Conservation (phyloP, 2,329 filamentous ascomycete genomes). For the Metarhizium robertsii region DNA sequence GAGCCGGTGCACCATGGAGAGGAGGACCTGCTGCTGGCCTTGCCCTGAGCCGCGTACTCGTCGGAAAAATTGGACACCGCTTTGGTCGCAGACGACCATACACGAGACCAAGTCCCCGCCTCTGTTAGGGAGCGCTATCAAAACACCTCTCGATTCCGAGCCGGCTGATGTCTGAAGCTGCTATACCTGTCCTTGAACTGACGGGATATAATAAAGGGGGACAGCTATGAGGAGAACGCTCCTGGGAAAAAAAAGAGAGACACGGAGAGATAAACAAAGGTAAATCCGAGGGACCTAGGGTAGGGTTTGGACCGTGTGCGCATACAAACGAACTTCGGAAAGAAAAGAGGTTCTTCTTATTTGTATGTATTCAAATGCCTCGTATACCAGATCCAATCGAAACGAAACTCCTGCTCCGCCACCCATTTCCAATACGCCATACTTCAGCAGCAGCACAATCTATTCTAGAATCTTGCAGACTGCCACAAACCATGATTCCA, state of each 20-base stretch:
- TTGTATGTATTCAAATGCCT: neutral
- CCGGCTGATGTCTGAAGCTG: neutral
- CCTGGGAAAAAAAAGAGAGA: neutral
- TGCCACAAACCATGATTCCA: neutral
- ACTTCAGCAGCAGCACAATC: neutral
- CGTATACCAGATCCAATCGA: neutral
- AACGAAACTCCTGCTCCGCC: neutral
- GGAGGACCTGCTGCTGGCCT: constrained; percentile 2
- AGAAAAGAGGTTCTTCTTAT: neutral
- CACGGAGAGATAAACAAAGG: neutral
- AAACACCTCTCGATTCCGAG: neutral
- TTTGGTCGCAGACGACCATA: neutral
- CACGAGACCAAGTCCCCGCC: neutral
- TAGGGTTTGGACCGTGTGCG: neutral
- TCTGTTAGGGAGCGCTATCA: neutral
- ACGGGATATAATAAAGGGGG: no score
- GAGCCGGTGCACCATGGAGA: neutral
- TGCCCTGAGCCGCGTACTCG: neutral
- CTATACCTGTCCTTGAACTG: no score
- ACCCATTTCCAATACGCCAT: neutral
- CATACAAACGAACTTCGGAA: neutral
- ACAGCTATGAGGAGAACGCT: no score
- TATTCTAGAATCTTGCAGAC: neutral
- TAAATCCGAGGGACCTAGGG: neutral
- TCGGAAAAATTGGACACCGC: neutral